Evolutionary conservation across 192 early-diverging fungal genomes (phyloP), one percentile per base, ranked within the genome.

Genomic region (Allomyces macrogynus): DNA sequence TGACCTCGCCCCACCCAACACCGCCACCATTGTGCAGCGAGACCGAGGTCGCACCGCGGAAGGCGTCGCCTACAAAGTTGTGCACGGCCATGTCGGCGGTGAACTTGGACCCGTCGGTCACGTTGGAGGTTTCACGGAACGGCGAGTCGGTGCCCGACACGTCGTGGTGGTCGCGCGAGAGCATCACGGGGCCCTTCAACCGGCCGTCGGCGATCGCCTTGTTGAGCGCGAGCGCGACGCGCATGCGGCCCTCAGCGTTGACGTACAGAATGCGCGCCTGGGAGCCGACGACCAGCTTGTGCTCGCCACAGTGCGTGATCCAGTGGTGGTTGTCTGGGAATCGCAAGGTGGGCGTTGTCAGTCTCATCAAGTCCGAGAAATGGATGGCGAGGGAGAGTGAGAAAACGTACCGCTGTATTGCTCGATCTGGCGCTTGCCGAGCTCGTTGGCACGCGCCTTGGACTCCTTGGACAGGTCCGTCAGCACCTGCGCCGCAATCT

Each of bases 21-120:
- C 68, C 68, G 61, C 68, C 68, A 14, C 68, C 68, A 61, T 69
- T 69, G 60, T 69, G 68, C 20, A 69, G 24, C 10, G 60, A 62
- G 16, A 69, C 68, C 25, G 68, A 69, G 1, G 68, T 69, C 9
- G 68, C 68, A 1, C 68, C 68, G 12, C 68, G 68, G 64, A 69
- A 69, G 3, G 68, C 64, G 27, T 69, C 68, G n/a, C 68, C 68
- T n/a, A 69, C 64, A 23, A 63, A 63, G 40, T 69, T 69, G n/a
- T 69, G 68, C 22, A 69, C 64, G 16, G 68, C 68, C 68, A 69
- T 69, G 23, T 69, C 68, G 9, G 67, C 62, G 8, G 44, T 44
- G 11, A 61, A 44, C 16, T 32, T 60, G 16, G 27, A 25, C n/a
- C 64, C 64, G 27, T 49, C 65, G 60, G 64, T 65, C 54, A 69